Evolutionary conservation across 2,329 filamentous ascomycete genomes (phyloP).

Genomic region (Fusarium praegraminearum): DNA sequence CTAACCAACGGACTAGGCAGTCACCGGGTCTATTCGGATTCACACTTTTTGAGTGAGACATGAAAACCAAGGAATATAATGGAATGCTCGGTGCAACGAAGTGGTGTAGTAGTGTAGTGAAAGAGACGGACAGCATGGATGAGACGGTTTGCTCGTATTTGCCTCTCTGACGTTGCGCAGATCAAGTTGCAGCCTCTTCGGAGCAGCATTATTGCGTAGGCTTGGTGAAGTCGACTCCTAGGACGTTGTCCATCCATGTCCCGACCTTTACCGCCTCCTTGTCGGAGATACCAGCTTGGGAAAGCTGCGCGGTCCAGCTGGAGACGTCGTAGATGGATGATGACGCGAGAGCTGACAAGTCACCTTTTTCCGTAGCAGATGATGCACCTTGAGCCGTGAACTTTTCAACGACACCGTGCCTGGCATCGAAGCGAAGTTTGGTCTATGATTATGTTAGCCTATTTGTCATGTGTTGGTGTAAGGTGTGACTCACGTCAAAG

Average conservation of each 20-base stretch:
- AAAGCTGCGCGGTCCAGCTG: constrained; percentile 47
- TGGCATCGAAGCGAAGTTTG: constrained; percentile 53
- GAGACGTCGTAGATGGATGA: constrained; percentile 43
- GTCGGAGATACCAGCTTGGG: constrained; percentile 43
- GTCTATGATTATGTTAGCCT: constrained; percentile 39
- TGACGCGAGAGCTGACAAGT: constrained; percentile 30
- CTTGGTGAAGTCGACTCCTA: constrained; percentile 50
- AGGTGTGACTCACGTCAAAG: constrained; percentile 54
- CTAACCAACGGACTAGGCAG: constrained; percentile 33
- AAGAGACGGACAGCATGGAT: constrained; percentile 11
- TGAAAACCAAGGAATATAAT: constrained; percentile 27
- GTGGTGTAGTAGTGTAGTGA: constrained; percentile 38
- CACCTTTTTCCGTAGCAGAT: constrained; percentile 15
- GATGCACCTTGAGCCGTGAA: constrained; percentile 47
- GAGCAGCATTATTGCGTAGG: constrained; percentile 29
- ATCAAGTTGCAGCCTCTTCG: constrained; percentile 33
- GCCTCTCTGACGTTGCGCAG: constrained; percentile 29
- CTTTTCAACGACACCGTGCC: constrained; percentile 54
- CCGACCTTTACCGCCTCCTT: constrained; percentile 44
- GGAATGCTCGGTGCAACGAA: constrained; percentile 23
- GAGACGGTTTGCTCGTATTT: constrained; percentile 22
- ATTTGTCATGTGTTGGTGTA: neutral
- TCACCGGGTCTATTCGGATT: constrained; percentile 38
- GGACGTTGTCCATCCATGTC: constrained; percentile 49
- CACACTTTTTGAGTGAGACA: constrained; percentile 36